A percentile compares a stretch with the other conserved stretches of the same genome.
Evolutionary conservation across 2,329 filamentous ascomycete genomes (phyloP).

Genomic region (Aureobasidium sp.): DNA sequence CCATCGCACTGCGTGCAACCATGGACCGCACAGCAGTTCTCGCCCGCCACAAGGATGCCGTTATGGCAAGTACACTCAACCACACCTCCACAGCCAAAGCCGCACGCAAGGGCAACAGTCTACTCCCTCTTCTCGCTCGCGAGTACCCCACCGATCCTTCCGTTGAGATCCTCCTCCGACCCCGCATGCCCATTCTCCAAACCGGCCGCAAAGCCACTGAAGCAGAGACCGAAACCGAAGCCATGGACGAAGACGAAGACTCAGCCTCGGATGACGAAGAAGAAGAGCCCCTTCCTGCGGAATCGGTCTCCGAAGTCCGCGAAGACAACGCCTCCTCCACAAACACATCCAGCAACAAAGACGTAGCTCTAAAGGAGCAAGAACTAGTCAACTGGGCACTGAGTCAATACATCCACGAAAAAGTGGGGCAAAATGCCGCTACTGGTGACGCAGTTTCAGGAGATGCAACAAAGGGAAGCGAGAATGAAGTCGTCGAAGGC

Average conservation of each 20-base stretch:
- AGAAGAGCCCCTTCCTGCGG: neutral
- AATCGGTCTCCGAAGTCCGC: neutral
- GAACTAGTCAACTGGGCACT: constrained; percentile 1
- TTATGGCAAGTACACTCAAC: constrained; percentile 76
- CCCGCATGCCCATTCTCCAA: constrained; percentile 37
- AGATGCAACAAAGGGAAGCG: neutral
- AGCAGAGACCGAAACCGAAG: constrained; percentile 15
- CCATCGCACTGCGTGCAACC: constrained; percentile 62
- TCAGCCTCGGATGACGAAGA: neutral
- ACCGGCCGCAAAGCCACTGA: constrained; percentile 13
- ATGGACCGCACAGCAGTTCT: constrained; percentile 77
- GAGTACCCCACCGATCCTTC: constrained; percentile 53
- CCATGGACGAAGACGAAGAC: constrained; percentile 11
- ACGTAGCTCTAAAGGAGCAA: neutral
- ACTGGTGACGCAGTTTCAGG: neutral
- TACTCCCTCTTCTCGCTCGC: constrained; percentile 69
- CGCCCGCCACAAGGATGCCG: constrained; percentile 56
- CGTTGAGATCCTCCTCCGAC: constrained; percentile 61
- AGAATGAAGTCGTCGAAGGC: neutral
- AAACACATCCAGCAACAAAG: neutral
- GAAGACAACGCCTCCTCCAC: neutral
- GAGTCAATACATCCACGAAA: neutral
- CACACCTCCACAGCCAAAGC: constrained; percentile 54
- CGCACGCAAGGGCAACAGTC: constrained; percentile 49
- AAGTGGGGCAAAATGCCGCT: neutral